Base-by-base conservation (phyloP, 352 stramenopile species). In the Phytophthora quininea region DNA sequence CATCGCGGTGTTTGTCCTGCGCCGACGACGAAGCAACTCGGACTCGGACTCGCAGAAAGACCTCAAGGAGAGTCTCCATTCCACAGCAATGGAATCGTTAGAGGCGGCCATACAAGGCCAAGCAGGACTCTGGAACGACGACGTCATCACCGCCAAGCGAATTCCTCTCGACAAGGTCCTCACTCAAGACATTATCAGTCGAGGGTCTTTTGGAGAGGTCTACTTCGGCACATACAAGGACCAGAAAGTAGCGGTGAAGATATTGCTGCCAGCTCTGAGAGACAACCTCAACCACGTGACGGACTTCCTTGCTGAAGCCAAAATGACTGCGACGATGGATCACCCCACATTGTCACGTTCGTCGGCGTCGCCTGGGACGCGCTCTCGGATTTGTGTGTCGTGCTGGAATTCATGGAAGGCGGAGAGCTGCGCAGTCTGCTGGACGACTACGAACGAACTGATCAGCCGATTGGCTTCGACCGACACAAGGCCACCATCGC, bases 371-470 rank as follows among this genome's bases (percentile, higher is more conserved):
- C 65, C 0, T 88, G 79, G 79, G 63, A 82, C 15, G 57, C 66
- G 4, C 64, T 82, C 14, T 54, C 58, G 0, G 79, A 88, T 14
- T 46, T 84, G 0, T 73, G 71, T 11, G 68, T 84, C 12, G 46
- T 85, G 6, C 74, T 74, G 8, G 76, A 88, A 47, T 85, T 61
- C 54, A 78, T 88, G 68, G 57, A 71, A 10, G 76, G 79, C 37
- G 79, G 76, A 4, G 74, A 88, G 30, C 30, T 88, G 24, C 63
- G 73, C 12, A 58, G 57, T 3, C 31, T 85, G 29, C 55, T 88
- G 1, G 38, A 67, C 48, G 58, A 61, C 3, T 80, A 67, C 40
- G 47, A 77, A 29, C 14, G 50, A 33, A 47, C 46, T 40, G 49
- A 61, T 2, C 48, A 56, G 30, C 47, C 53, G 4, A 14, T 61